These are phyloP conservation scores for Lactifluus rugatus DNA, from an alignment of 768 basidiomycete genomes.

Conservation along the genomic window DNA sequence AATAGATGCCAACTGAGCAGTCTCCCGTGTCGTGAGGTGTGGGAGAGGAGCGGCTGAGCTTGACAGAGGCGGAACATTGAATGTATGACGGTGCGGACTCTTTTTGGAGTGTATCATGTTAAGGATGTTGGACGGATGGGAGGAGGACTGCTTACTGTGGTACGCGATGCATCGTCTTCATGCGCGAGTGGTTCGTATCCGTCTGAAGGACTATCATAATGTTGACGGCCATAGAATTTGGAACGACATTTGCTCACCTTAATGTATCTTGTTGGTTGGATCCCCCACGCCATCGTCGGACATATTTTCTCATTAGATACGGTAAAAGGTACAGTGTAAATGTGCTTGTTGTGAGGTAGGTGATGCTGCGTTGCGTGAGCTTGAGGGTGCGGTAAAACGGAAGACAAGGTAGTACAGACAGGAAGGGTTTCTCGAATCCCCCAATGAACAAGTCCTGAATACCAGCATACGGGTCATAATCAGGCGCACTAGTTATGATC, in stretches of 20 bases:
- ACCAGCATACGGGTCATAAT: conserved; percentile 7
- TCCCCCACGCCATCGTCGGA: conserved; percentile 12
- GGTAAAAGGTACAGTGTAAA: conserved; percentile 79
- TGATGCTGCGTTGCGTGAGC: conserved; percentile 42
- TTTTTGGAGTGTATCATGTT: not conserved
- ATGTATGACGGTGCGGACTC: conserved; percentile 1
- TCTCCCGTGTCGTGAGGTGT: conserved; percentile 57
- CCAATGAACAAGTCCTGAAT: conserved; percentile 38
- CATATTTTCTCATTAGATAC: conserved; percentile 32
- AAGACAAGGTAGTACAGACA: conserved; percentile 38
- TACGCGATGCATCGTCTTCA: conserved; percentile 15
- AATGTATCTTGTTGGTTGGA: not conserved
- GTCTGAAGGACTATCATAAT: conserved; percentile 13
- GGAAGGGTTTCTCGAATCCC: conserved; percentile 84
- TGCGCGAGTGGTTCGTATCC: conserved; percentile 26
- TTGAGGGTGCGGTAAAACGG: not conserved
- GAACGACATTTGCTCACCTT: not conserved
- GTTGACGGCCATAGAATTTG: not conserved
- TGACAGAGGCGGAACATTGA: conserved; percentile 1
- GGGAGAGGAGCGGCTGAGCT: conserved; percentile 16
- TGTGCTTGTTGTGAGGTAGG: conserved; percentile 87
- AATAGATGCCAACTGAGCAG: conserved; percentile 61
- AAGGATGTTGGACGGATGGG: not conserved
- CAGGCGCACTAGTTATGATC: not conserved
- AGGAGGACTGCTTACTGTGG: conserved; percentile 7